These are phyloP conservation scores for Grammothele lineata DNA, from an alignment of 768 basidiomycete genomes.

Conservation along the genomic window DNA sequence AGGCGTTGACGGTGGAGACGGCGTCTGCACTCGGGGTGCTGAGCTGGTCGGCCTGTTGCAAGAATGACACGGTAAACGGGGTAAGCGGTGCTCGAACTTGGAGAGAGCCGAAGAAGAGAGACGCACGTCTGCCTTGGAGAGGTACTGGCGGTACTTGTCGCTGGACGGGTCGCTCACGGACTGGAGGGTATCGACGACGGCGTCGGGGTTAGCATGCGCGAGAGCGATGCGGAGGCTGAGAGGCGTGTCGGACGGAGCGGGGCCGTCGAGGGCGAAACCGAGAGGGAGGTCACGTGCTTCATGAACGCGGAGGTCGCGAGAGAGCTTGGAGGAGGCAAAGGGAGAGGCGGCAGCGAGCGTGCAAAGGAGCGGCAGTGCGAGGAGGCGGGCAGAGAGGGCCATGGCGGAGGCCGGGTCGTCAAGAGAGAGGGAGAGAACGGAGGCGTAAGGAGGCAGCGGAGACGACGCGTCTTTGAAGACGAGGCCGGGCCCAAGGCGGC, in stretches of 20 bases:
- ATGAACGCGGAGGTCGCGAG: constrained; percentile 13
- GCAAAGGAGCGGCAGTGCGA: constrained; percentile 12
- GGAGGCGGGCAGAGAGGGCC: constrained; percentile 11
- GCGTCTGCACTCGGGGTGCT: constrained; percentile 19
- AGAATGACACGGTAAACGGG: neutral
- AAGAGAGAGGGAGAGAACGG: neutral
- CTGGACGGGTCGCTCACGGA: constrained; percentile 23
- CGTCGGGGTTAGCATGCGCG: constrained; percentile 19
- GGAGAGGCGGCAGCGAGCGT: constrained; percentile 7
- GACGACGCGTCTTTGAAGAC: too few relatives aligned
- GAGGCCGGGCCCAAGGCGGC: too few relatives aligned
- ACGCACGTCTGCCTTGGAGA: constrained; percentile 16
- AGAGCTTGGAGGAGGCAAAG: constrained; percentile 3
- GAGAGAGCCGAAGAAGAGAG: neutral
- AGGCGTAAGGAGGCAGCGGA: too few relatives aligned
- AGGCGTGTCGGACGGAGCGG: constrained; percentile 14
- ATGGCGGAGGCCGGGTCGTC: neutral
- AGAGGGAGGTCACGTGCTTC: constrained; percentile 11
- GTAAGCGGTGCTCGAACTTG: neutral
- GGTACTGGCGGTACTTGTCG: constrained; percentile 22
- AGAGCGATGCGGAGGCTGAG: constrained; percentile 27
- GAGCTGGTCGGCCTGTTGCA: constrained; percentile 20
- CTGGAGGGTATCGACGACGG: constrained; percentile 23
- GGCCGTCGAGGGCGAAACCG: constrained; percentile 13
- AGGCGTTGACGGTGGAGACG: constrained; percentile 21